Base-by-base conservation (phyloP, 345 rosid species). In the Brassica juncea region DNA sequence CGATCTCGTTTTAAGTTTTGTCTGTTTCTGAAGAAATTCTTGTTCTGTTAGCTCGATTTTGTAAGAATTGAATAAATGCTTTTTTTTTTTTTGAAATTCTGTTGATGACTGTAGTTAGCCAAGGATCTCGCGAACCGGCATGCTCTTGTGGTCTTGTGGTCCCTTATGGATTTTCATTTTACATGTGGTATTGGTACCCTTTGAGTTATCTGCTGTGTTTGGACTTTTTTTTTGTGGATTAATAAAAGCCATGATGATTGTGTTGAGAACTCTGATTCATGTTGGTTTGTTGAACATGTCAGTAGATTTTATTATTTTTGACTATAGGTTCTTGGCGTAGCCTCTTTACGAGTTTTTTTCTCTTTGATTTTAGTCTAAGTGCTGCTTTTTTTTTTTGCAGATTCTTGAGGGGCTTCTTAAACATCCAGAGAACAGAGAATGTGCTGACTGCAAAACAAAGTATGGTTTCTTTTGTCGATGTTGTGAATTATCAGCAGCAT, bases 401-500 rank as follows among this genome's bases (percentile, higher is more conserved):
- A 90, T 93, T 61, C 82, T 95, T 81, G 99, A 95, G 84, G 90
- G 92, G 61, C 96, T 95, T 77, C 91, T 93, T 72, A 93, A 93
- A 85, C 88, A 90, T 84, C 97, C 97, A 1, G 97, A 91, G 80
- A 95, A 91, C 80, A 87, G 87, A 85, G 99, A 95, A 82, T 95
- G 99, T 74, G 99, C 99, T 69, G 99, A 93, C 86, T 95, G 99
- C 88, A 95, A 93, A 87, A 74, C 90, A 86, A 95, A 91, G 99
- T 95, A 90, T 69, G 91, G 12, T 44, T 27, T 12, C 59, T 28
- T 47, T 66, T 59, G 11, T 72, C 42, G 63, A 72, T 9, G 39
- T 21, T 37, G 39, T 68, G 59, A 68, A 71, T 59, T 47, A 69
- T 73, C 8, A 70, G 64, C 35, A 59, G 68, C 63, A 42, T 23